These are phyloP conservation scores for Tetradesmus obliquus DNA, from an alignment of 139 green algal species.

Conservation along the genomic window DNA sequence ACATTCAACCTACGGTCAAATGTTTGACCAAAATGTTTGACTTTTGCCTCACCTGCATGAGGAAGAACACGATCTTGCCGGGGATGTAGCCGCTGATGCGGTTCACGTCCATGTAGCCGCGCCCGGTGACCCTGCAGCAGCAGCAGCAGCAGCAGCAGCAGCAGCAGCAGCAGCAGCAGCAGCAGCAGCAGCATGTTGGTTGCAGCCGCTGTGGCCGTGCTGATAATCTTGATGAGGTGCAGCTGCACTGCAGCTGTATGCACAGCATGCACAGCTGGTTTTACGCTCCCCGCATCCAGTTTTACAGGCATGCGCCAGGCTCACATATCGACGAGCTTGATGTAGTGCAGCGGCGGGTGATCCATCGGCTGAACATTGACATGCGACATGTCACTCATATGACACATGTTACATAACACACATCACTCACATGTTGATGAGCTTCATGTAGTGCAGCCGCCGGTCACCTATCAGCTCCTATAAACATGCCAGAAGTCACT, in stretches of 20 bases:
- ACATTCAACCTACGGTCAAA: no score
- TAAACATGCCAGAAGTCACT: no score
- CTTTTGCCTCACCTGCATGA: slow-evolving; percentile 83
- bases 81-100: slow-evolving; percentile 96
- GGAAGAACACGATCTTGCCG: slow-evolving; percentile 97
- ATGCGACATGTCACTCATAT: no score
- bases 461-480: no score
- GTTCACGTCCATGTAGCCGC: slow-evolving; percentile 94
- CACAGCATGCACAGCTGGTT: background rate
- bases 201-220: background rate
- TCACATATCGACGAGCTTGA: no score
- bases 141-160: background rate
- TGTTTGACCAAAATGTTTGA: background rate
- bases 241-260: background rate
- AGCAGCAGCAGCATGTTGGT: background rate
- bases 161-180: background rate
- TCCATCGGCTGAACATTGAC: no score
- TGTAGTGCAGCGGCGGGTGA: no score
- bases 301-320: no score
- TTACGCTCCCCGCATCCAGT: no score
- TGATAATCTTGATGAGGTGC: background rate
- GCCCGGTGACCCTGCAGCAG: slow-evolving; percentile 76
- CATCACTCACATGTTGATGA: background rate
- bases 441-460: background rate
- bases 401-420: no score